A percentile compares a stretch with the other conserved stretches of the same genome.
Evolutionary conservation across 352 stramenopile genomes (phyloP).

Genomic region (Globisporangium ultimum): DNA sequence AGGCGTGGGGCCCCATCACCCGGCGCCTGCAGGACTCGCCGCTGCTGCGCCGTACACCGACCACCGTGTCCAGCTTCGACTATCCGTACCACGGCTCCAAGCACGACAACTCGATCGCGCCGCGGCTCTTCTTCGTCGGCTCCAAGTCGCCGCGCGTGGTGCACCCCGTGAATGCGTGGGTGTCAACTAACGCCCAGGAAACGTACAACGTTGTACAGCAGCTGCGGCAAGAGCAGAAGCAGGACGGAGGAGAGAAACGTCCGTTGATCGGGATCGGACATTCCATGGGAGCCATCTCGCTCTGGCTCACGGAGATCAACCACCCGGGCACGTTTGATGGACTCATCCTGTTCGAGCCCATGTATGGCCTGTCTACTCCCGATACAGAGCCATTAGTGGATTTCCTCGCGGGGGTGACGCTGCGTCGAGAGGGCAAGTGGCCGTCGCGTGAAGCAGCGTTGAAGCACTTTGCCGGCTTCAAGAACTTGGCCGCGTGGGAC

Average conservation of each 20-base stretch:
- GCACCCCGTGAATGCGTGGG: constrained; percentile 35
- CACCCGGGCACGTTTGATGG: constrained; percentile 36
- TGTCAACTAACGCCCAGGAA: constrained; percentile 13
- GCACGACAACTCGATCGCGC: constrained; percentile 28
- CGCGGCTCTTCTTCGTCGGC: constrained; percentile 10
- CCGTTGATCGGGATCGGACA: constrained; percentile 51
- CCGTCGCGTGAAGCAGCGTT: constrained; percentile 20
- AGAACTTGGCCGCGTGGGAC: constrained; percentile 36
- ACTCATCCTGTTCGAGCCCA: constrained; percentile 41
- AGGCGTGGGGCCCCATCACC: constrained; percentile 45
- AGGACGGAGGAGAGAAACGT: neutral
- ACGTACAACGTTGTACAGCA: constrained; percentile 14
- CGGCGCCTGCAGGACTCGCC: constrained; percentile 28
- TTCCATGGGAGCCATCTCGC: constrained; percentile 36
- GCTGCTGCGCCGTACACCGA: constrained; percentile 17
- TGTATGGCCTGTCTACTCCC: constrained; percentile 21
- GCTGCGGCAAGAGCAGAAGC: constrained; percentile 9
- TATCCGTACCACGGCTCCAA: constrained; percentile 39
- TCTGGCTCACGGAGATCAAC: constrained; percentile 35
- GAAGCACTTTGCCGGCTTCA: constrained; percentile 26
- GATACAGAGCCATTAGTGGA: constrained; percentile 18
- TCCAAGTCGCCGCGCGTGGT: constrained; percentile 20
- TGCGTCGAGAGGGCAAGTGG: constrained; percentile 30
- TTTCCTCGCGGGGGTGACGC: constrained; percentile 27
- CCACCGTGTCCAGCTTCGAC: constrained; percentile 23